These are phyloP conservation scores for Fusarium verticillioides DNA, from an alignment of 2,329 filamentous ascomycete genomes.

Conservation along the genomic window DNA sequence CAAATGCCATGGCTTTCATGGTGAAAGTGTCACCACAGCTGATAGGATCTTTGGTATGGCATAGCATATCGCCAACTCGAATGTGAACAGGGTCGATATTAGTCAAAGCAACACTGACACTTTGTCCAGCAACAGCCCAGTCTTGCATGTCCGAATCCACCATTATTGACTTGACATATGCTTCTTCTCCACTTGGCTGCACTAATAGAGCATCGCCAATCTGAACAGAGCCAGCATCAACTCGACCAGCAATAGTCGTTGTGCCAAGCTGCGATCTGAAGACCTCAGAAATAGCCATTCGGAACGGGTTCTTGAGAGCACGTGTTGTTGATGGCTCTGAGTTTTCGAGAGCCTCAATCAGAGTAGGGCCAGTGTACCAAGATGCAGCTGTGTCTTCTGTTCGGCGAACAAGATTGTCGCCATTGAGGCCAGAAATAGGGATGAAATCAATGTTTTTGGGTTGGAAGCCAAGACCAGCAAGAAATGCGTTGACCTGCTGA, in stretches of 20 bases:
- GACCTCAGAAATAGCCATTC: slow-evolving; percentile 88
- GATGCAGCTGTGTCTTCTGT: slow-evolving; percentile 66
- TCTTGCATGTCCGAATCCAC: slow-evolving; percentile 78
- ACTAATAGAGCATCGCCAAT: slow-evolving; percentile 82
- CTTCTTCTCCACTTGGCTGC: slow-evolving; percentile 84
- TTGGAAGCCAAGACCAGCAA: slow-evolving; percentile 84
- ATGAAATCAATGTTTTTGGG: slow-evolving; percentile 85
- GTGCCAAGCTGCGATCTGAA: slow-evolving; percentile 85
- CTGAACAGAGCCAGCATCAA: slow-evolving; percentile 87
- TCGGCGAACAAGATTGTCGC: slow-evolving; percentile 81
- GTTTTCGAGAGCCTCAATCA: slow-evolving; percentile 87
- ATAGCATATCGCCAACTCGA: slow-evolving; percentile 87
- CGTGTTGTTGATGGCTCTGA: slow-evolving; percentile 75
- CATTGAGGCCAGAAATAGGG: slow-evolving; percentile 88
- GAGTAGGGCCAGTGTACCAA: slow-evolving; percentile 85
- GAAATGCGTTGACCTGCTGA: slow-evolving; percentile 83
- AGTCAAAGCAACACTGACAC: slow-evolving; percentile 82
- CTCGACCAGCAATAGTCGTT: slow-evolving; percentile 84
- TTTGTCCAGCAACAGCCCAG: slow-evolving; percentile 94
- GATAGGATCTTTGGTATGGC: slow-evolving; percentile 74
- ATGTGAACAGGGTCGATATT: slow-evolving; percentile 89
- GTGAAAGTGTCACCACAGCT: slow-evolving; percentile 78
- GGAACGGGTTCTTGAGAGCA: slow-evolving; percentile 80
- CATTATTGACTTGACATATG: slow-evolving; percentile 83
- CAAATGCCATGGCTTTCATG: slow-evolving; percentile 88